phyloP scores from a whole-genome alignment of 257 asterid genomes.

The Jacaranda mimosifolia region DNA sequence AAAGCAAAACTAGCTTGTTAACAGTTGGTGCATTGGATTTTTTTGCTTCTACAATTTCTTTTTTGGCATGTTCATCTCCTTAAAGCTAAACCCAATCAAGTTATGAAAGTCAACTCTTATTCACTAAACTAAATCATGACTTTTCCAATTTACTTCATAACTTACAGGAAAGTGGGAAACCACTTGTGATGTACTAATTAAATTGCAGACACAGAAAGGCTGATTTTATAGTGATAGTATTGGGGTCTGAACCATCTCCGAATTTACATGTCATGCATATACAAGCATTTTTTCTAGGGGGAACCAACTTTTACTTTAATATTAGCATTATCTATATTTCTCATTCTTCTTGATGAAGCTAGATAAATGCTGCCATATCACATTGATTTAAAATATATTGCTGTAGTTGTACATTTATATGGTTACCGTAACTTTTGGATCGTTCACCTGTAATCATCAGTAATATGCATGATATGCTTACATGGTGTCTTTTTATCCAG shows the following conservation, averaged over 20 bases:
- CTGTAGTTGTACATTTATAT: not conserved
- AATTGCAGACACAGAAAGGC: not conserved
- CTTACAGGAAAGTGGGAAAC: no score
- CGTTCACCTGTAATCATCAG: slow-evolving; percentile 9
- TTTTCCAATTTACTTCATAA: no score
- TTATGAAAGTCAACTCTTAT: no score
- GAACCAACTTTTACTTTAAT: not conserved
- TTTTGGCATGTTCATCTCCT: no score
- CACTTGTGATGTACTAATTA: not conserved
- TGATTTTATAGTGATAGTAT: no score
- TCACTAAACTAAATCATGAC: no score
- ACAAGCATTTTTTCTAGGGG: not conserved
- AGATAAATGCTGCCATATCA: not conserved
- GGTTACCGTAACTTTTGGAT: not conserved
- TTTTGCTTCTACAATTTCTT: no score
- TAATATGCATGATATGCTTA: slow-evolving; percentile 25
- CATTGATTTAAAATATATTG: not conserved
- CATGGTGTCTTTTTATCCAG: slow-evolving; percentile 45
- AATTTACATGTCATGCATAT: not conserved
- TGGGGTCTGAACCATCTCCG: not conserved
- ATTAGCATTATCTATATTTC: not conserved
- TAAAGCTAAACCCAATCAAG: no score
- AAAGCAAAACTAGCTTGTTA: no score
- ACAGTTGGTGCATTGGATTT: no score
- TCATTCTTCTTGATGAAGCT: not conserved